phyloP scores from a whole-genome alignment of 768 basidiomycete genomes.

The Aureoboletus auriporus region DNA sequence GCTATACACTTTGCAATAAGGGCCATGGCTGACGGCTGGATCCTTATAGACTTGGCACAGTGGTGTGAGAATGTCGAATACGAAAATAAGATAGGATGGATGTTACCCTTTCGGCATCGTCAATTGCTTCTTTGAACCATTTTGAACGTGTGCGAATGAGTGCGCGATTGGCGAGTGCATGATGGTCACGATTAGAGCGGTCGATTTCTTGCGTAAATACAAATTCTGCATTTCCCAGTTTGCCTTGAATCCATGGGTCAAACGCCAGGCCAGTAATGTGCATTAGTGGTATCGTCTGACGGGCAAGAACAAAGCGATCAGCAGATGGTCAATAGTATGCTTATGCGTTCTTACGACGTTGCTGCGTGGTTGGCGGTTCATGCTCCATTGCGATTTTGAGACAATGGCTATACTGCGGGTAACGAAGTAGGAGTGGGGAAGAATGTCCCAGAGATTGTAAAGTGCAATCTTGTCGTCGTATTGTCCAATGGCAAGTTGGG shows the following conservation, averaged over 20 bases:
- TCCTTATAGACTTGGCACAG: slow-evolving; percentile 1
- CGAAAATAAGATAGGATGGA: not conserved
- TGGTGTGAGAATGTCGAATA: not conserved
- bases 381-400: not conserved
- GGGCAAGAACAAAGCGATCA: not conserved
- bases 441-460: not conserved
- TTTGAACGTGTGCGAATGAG: not conserved
- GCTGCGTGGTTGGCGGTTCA: not conserved
- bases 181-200: not conserved
- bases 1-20: slow-evolving; percentile 6
- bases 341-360: not conserved
- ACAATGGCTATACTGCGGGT: not conserved
- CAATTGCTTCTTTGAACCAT: slow-evolving; percentile 1
- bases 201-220: slow-evolving; percentile 3
- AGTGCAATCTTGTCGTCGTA: slow-evolving; percentile 1
- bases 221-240: slow-evolving; percentile 6
- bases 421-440: slow-evolving; percentile 6
- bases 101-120: slow-evolving; percentile 3
- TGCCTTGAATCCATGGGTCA: slow-evolving; percentile 2
- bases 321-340: not conserved
- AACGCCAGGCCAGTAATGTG: not conserved
- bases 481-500: slow-evolving; percentile 2
- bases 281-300: slow-evolving; percentile 1
- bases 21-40: slow-evolving; percentile 4
- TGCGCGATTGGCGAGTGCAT: slow-evolving; percentile 4